Evolutionary conservation across 2,329 filamentous ascomycete genomes (phyloP).

Genomic region (Cladosporium velox): DNA sequence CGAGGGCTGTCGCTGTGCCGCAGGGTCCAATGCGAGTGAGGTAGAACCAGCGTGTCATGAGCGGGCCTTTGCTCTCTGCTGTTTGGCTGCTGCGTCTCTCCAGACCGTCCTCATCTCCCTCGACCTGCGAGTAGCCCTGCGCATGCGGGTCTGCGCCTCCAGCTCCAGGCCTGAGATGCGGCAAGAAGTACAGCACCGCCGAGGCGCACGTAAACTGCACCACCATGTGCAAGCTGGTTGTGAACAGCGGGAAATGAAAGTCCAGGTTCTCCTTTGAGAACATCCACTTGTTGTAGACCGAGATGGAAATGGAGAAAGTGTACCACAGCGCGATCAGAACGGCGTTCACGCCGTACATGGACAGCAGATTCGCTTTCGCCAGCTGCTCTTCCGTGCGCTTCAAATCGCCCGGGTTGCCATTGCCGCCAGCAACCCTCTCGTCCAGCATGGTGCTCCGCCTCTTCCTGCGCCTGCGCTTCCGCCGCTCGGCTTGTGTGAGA

Average conservation of each 20-base stretch:
- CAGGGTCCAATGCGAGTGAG: slow-evolving; percentile 88
- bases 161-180: slow-evolving; percentile 69
- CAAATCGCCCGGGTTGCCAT: slow-evolving; percentile 53
- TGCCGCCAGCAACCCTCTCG: slow-evolving; percentile 64
- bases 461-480: slow-evolving; percentile 62
- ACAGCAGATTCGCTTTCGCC: slow-evolving; percentile 73
- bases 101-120: slow-evolving; percentile 14
- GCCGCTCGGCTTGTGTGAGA: slow-evolving; percentile 71
- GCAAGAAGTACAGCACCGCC: slow-evolving; percentile 77
- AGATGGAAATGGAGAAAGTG: slow-evolving; percentile 89
- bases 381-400: slow-evolving; percentile 67
- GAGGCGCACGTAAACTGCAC: slow-evolving; percentile 85
- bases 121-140: slow-evolving; percentile 25
- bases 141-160: neutral
- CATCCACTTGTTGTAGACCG: slow-evolving; percentile 99
- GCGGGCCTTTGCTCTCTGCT: slow-evolving; percentile 48
- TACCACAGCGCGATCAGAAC: slow-evolving; percentile 84
- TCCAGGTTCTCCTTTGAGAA: slow-evolving; percentile 82
- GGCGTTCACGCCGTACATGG: slow-evolving; percentile 71
- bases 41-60: slow-evolving; percentile 90
- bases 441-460: slow-evolving; percentile 68
- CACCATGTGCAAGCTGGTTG: slow-evolving; percentile 91
- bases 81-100: slow-evolving; percentile 20
- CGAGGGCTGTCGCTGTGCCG: slow-evolving; percentile 86
- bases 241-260: slow-evolving; percentile 94